These are phyloP conservation scores for Dictyophora rubrovolvata DNA, from an alignment of 768 basidiomycete species.

Conservation along the genomic window DNA sequence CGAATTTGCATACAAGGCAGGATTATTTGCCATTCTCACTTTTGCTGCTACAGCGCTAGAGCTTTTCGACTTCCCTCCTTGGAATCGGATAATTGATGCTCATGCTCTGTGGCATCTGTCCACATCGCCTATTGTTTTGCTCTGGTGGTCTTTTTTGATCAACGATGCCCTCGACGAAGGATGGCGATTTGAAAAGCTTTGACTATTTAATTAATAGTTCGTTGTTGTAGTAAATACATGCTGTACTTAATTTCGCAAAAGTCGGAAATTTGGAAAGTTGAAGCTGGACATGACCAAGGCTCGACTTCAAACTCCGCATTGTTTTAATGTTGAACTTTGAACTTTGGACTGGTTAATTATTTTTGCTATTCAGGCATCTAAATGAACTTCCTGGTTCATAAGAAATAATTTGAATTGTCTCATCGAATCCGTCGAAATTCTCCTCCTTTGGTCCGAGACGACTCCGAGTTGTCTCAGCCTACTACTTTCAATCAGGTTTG, in stretches of 20 bases:
- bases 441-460: too few relatives aligned
- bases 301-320: background rate
- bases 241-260: background rate
- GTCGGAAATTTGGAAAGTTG: background rate
- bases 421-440: too few relatives aligned
- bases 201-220: background rate
- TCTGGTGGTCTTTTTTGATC: constrained; percentile 83
- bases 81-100: constrained; percentile 69
- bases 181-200: constrained; percentile 34
- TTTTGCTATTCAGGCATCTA: background rate
- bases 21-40: constrained; percentile 55
- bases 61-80: constrained; percentile 84
- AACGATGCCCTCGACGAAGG: constrained; percentile 61
- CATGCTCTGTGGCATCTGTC: constrained; percentile 89
- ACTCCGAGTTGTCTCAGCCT: too few relatives aligned
- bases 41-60: constrained; percentile 72
- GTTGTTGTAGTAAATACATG: background rate
- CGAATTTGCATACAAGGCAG: constrained; percentile 30
- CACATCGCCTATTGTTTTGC: constrained; percentile 64
- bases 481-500: too few relatives aligned
- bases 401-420: too few relatives aligned
- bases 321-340: background rate
- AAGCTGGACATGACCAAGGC: background rate
- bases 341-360: background rate
- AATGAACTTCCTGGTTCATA: too few relatives aligned